Evolutionary conservation across 371 early-diverging fungal genomes (phyloP), one percentile per base, ranked within the genome.

Genomic region (Capniomyces stellatus): DNA sequence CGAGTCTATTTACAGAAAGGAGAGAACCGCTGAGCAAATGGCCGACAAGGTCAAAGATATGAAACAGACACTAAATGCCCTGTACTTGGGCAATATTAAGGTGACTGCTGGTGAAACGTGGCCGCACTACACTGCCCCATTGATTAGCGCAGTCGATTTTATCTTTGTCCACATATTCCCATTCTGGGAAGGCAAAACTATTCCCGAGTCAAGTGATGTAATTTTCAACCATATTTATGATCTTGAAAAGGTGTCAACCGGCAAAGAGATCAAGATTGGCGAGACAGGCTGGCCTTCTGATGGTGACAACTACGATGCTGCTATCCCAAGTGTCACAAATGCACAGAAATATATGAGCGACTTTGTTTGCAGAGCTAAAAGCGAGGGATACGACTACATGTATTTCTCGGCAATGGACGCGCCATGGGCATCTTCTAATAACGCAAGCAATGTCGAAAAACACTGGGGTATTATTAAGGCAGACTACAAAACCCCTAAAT

Each of bases 281-380:
- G 81, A 81, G 62, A 70, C 75, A 51, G 81, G 81, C 57, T 81
- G 80, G 80, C 81, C 81, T 43, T 67, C 73, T 43, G 64, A 57
- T 23, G 81, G 81, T n/a, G 63, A 66, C 47, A 49, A 68, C 49
- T 62, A 53, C 29, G 75, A 71, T 1, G 47, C 54, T 15, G 71
- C 76, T 30, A 64, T 63, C 8, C 75, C 80, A 6, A 67, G 75
- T 46, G 55, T 67, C 4, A 29, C 51, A 19, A 73, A 75, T 56
- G 58, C 72, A 40, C 58, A 69, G 55, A 64, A 54, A 30, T 77
- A 67, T 51, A 51, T 69, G 57, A 46, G 49, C 40, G 62, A 69
- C 44, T 69, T 69, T 29, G 70, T 73, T 46, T 64, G 65, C 40
- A 63, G 63, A 3, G 61, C 75, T 6, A 46, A 59, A 10, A 46